Evolutionary conservation across 768 basidiomycete genomes (phyloP), one percentile per base, ranked within the genome.

Genomic region (Sporobolomyces pararoseus): DNA sequence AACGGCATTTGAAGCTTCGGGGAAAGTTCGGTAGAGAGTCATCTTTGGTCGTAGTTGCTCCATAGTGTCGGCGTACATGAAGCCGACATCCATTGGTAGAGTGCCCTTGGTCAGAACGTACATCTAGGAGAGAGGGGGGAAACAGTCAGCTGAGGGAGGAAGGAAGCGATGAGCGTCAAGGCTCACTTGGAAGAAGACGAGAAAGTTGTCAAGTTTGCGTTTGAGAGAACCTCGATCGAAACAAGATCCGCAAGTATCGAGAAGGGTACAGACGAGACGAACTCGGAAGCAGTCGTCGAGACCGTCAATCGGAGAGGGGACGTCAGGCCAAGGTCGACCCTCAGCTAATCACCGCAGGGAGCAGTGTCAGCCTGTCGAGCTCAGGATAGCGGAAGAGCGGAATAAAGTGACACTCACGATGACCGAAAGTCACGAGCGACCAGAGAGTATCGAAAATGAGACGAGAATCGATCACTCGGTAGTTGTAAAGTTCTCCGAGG

Each of bases 211-310:
- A 29, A 99, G 81, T 78, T 94, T 97, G 82, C 89, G 89, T 80
- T 87, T 90, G 78, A 91, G 89, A 7, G 88, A 87, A 1, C 95
- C 96, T 47, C 88, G 86, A 79, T 97, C 95, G 79, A 99, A 98
- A 81, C 95, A 98, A 85, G 94, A 91, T 25, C 95, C 96, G 78
- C 92, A 94, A 0, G 94, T 91, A 79, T 98, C 95, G 25, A 99
- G 83, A 46, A 99, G 82, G 10, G 89, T 89, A 78, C 96, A 98
- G 51, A 95, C 86, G 61, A 99, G 84, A 17, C 96, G 85, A 65
- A 97, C 80, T 39, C 96, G 87, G 85, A 99, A 99, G 80, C 89
- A 98, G 78, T 99, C 96, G 79, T 97, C 91, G 0, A 90, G 89
- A 83, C 90, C 88, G 78, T 99, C 96, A 63, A 96, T 82, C 4